Conservation (phyloP, 1,139 yeast species). For the Sugiyamaella pinicola region DNA sequence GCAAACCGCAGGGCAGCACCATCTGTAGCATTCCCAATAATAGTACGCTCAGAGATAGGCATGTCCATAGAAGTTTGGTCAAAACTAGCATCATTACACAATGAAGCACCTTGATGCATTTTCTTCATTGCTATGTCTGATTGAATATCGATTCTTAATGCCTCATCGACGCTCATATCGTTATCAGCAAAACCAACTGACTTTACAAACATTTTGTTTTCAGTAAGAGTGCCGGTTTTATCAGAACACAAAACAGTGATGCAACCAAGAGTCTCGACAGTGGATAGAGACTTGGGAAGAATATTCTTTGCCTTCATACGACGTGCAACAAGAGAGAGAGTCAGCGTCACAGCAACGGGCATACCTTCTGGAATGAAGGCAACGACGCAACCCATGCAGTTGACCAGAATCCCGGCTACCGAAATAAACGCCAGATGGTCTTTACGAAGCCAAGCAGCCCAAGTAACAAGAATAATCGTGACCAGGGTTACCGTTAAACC, state of each 20-base stretch:
- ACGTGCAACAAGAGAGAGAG: conserved; percentile 54
- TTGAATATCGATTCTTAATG: conserved; percentile 25
- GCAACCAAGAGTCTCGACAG: conserved; percentile 64
- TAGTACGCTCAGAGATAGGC: conserved; percentile 38
- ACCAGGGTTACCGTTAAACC: conserved; percentile 46
- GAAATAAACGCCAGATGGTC: conserved; percentile 50
- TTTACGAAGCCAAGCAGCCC: conserved; percentile 52
- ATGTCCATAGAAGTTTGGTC: conserved; percentile 30
- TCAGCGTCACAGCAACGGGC: conserved; percentile 57
- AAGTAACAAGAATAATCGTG: conserved; percentile 48
- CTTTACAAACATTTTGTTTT: conserved; percentile 57
- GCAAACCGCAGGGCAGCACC: conserved; percentile 49
- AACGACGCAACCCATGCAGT: conserved; percentile 48
- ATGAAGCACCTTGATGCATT: conserved; percentile 27
- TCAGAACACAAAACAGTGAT: conserved; percentile 56
- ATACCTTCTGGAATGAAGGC: conserved; percentile 60
- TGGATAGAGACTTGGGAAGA: conserved; percentile 61
- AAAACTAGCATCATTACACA: conserved; percentile 50
- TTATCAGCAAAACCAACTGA: conserved; percentile 36
- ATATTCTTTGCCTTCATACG: conserved; percentile 52
- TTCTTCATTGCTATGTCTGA: conserved; percentile 19
- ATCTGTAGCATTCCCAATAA: conserved; percentile 56
- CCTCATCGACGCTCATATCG: conserved; percentile 28
- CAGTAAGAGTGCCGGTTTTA: conserved; percentile 58
- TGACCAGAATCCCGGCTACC: conserved; percentile 46